Percentiles rank a stretch among this genome's conserved stretches.
Conservation (phyloP, 1,284 basidiomycete species). For the Limonomyces culmigenus region DNA sequence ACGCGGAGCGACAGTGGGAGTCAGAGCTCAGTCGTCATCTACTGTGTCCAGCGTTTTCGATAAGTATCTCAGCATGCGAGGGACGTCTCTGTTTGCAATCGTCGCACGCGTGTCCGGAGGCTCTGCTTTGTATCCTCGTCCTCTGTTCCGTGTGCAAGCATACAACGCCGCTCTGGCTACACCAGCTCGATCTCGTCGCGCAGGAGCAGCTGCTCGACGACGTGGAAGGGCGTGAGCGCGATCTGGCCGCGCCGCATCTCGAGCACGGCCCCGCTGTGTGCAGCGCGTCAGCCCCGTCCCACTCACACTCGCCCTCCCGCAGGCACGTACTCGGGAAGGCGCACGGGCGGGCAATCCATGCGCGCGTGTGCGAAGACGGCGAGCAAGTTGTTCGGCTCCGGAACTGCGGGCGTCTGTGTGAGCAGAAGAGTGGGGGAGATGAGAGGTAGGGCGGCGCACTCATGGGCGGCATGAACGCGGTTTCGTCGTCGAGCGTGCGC, state of each 20-base stretch:
- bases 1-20: too few relatives aligned
- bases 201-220: conserved; percentile 51
- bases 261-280: conserved; percentile 37
- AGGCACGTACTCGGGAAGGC: conserved; percentile 50
- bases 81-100: too few relatives aligned
- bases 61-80: too few relatives aligned
- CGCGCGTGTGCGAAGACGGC: conserved; percentile 72
- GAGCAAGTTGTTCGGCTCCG: conserved; percentile 52
- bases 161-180: too few relatives aligned
- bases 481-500: conserved; percentile 55
- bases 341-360: conserved; percentile 49
- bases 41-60: too few relatives aligned
- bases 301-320: not conserved
- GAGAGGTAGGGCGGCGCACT: conserved; percentile 28
- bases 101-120: too few relatives aligned
- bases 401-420: conserved; percentile 28
- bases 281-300: not conserved
- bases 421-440: not conserved
- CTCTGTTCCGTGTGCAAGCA: too few relatives aligned
- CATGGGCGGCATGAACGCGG: conserved; percentile 61
- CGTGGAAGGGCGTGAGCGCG: conserved; percentile 48
- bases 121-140: too few relatives aligned
- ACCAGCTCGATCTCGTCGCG: conserved; percentile 60
- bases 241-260: conserved; percentile 57
- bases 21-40: too few relatives aligned